Percentiles rank a stretch among this genome's conserved stretches.
These are phyloP conservation scores for Pseudopithomyces chartarum DNA, from an alignment of 2,329 filamentous ascomycete species.

Conservation along the genomic window DNA sequence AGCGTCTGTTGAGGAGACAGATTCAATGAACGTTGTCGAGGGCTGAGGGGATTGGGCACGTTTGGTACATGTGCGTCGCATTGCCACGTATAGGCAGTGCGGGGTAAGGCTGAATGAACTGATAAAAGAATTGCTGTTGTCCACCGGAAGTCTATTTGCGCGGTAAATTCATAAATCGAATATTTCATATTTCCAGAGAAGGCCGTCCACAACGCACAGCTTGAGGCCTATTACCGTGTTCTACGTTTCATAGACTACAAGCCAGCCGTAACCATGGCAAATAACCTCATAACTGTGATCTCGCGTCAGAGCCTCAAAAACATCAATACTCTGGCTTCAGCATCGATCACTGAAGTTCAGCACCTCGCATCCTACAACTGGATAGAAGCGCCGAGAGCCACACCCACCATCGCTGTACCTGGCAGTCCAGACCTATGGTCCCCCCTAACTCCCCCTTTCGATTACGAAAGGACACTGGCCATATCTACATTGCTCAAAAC, in stretches of 20 bases:
- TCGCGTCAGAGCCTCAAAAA: constrained; percentile 16
- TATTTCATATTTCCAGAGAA: too few relatives aligned
- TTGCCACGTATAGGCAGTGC: too few relatives aligned
- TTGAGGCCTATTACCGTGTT: constrained; percentile 6
- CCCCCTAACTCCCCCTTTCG: constrained; percentile 25
- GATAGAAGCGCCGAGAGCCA: constrained; percentile 48
- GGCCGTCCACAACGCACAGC: too few relatives aligned
- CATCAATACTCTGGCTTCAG: constrained; percentile 14
- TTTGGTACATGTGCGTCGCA: too few relatives aligned
- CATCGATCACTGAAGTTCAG: constrained; percentile 45
- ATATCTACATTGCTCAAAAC: constrained; percentile 53
- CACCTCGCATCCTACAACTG: constrained; percentile 58
- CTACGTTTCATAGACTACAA: constrained; percentile 11
- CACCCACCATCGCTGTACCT: constrained; percentile 19
- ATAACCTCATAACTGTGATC: constrained; percentile 13
- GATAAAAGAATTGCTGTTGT: too few relatives aligned
- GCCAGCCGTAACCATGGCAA: constrained; percentile 14
- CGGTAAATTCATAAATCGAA: too few relatives aligned
- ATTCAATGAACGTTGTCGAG: constrained; percentile 5
- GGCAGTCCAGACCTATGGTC: constrained; percentile 46
- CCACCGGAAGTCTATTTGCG: too few relatives aligned
- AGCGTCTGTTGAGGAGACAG: constrained; percentile 11
- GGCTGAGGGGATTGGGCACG: neutral
- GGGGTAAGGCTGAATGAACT: too few relatives aligned
- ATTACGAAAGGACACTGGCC: constrained; percentile 47